Evolutionary conservation across 75 land plant species (phyloP), one percentile per base, ranked within the genome.

Genomic region (Adiantum capillusveneris): DNA sequence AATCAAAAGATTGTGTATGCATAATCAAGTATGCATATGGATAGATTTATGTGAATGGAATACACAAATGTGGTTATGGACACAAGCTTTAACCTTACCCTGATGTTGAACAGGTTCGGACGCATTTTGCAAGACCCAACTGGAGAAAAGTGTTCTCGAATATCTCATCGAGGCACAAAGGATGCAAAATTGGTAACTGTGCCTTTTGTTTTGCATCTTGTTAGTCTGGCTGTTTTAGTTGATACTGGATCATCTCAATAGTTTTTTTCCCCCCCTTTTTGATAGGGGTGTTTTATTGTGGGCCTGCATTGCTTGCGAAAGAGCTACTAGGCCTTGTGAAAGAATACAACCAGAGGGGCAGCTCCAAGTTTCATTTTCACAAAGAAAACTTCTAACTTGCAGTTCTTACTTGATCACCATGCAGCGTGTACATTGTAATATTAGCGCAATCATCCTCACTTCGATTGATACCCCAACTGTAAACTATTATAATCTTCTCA

Each of bases 81-180:
- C 26, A 37, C 7, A 9, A 24, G 20, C 59, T n/a, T 6, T 57
- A 29, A 5, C 29, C 53, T 36, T 16, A 19, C 11, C 46, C 21
- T 59, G 18, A 6, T 41, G n/a, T n/a, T n/a, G n/a, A 31, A 44
- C 75, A 73, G 78, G 85, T 82, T 7, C 74, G 70, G 59, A 80
- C 85, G 29, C 85, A 82, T 60, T 82, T 82, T 69, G 85, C 73
- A 13, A 53, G 73, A 29, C 85, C 85, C 41, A 72, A 81, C 28
- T 71, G 74, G 74, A 65, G 57, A 44, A 71, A 31, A 0, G 74
- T 71, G 25, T 71, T 71, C 56, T 58, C 69, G n/a, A n/a, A n/a
- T n/a, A n/a, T n/a, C n/a, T n/a, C n/a, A n/a, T 29, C 19, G 20
- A 9, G 48, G 54, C 21, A 59, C 67, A 53, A 14, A 16, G 14